These are phyloP conservation scores for Schizopora paradoxa DNA, from an alignment of 1,284 basidiomycete genomes.

Conservation along the genomic window DNA sequence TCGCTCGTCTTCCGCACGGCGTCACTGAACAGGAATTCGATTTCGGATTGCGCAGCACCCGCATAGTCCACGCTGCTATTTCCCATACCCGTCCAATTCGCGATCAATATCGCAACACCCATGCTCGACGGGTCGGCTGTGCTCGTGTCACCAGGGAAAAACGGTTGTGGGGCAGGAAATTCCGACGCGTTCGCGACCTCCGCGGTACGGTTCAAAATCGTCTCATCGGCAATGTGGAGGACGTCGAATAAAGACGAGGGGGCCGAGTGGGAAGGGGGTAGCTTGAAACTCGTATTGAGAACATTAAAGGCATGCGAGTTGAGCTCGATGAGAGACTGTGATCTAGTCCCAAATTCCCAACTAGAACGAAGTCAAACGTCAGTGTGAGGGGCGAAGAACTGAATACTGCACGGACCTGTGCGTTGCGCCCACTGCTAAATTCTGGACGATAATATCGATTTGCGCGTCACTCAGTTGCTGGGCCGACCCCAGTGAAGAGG, in stretches of 20 bases:
- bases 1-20: slow-evolving; percentile 62
- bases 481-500: too few relatives aligned
- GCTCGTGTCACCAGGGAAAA: slow-evolving; percentile 53
- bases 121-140: slow-evolving; percentile 81
- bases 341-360: slow-evolving; percentile 80
- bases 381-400: slow-evolving; percentile 5
- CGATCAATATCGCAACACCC: slow-evolving; percentile 74
- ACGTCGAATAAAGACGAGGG: slow-evolving; percentile 37
- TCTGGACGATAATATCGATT: slow-evolving; percentile 33
- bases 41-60: slow-evolving; percentile 63
- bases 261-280: slow-evolving; percentile 28
- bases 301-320: slow-evolving; percentile 61
- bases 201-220: slow-evolving; percentile 43
- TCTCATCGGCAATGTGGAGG: slow-evolving; percentile 49
- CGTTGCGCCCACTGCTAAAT: slow-evolving; percentile 42
- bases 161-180: slow-evolving; percentile 42
- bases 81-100: slow-evolving; percentile 60
- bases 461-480: slow-evolving; percentile 32
- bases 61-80: slow-evolving; percentile 48
- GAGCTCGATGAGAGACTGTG: slow-evolving; percentile 67
- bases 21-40: slow-evolving; percentile 59
- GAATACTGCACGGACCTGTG: slow-evolving; percentile 50
- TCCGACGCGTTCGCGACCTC: slow-evolving; percentile 33
- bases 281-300: slow-evolving; percentile 36
- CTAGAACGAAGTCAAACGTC: slow-evolving; percentile 30